These are phyloP conservation scores for Globisporangium barbulae DNA, from an alignment of 352 stramenopile species.

Conservation along the genomic window DNA sequence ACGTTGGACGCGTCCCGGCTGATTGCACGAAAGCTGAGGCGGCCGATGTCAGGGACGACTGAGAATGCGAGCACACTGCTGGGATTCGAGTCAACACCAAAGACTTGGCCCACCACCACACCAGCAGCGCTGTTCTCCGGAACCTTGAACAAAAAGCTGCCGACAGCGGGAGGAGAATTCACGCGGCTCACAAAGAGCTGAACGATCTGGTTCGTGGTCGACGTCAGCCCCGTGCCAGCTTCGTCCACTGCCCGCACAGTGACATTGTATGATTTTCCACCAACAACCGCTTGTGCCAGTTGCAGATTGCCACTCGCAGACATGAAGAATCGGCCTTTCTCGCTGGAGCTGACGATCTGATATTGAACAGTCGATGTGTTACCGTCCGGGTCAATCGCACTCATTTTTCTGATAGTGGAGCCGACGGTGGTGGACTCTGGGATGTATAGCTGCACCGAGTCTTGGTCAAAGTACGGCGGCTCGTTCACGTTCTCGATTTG, in stretches of 20 bases:
- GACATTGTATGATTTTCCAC: neutral
- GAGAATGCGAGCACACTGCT: constrained; percentile 43
- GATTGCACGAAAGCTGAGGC: constrained; percentile 26
- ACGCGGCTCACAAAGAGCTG: constrained; percentile 6
- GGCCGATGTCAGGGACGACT: constrained; percentile 23
- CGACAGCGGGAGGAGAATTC: constrained; percentile 5
- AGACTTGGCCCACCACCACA: constrained; percentile 30
- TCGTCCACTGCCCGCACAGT: constrained; percentile 10
- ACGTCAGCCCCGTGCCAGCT: neutral
- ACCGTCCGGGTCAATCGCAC: constrained; percentile 10
- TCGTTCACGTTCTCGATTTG: constrained; percentile 32
- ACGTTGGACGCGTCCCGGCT: constrained; percentile 28
- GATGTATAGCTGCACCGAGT: constrained; percentile 12
- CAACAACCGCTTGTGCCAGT: neutral
- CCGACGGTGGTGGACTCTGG: constrained; percentile 6
- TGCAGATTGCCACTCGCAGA: neutral
- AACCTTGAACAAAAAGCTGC: constrained; percentile 8
- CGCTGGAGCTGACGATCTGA: constrained; percentile 1
- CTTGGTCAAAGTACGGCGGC: constrained; percentile 23
- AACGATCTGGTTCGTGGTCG: constrained; percentile 10
- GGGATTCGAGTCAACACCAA: constrained; percentile 27
- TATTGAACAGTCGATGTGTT: constrained; percentile 3
- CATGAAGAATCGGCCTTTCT: neutral
- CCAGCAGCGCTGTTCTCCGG: constrained; percentile 16
- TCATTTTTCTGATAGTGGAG: neutral